Base-by-base conservation (phyloP, 2,329 filamentous ascomycete genomes). In the Colletotrichum karsti region DNA sequence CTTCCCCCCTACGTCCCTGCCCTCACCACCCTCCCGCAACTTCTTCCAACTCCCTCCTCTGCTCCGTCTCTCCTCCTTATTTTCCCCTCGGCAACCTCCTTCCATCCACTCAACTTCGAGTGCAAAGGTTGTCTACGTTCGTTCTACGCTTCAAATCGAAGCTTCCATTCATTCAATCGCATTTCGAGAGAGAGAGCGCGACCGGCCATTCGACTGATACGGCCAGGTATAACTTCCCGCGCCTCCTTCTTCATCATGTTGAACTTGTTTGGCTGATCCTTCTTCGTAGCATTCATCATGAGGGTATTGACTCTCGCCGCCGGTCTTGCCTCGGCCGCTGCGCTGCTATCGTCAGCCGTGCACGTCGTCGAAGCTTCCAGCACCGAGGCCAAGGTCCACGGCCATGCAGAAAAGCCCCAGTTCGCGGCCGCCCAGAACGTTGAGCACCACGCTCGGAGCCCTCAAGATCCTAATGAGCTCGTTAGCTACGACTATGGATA, bases 241-340 rank as follows among this genome's bases (percentile, higher is more conserved):
- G 2, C 9, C 10, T 22, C 12, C 12, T 5, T 15, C 39, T 20
- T 7, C 13, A 4, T n/a, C 9, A 12, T 7, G 4, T 12, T 5
- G 5, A 4, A 3, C 1, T 8, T 30, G 5, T 4, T 22, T 7
- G 15, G 28, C 39, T 41, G 15, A 54, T 6, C 9, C 26, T 15
- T n/a, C 39, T 28, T 24, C 12, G 9, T 18, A 5, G 3, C 48
- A 12, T 12, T 46, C 33, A 22, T 6, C 60, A 85, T 85, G 83
- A 81, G 77, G 70, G 73, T 63, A 26, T 77, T 71, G 13, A 73
- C 73, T 73, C 69, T 79, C 58, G 69, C 74, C 69, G 60, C 74
- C 69, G 74, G 77, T 73, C 59, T 81, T 30, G 66, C 77, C 70
- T 80, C 77, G 72, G 77, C 76, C 62, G 63, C 75, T 26, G 35